Evolutionary conservation across 106 monocot species (phyloP).

Genomic region (Dioscorea dumetorum): DNA sequence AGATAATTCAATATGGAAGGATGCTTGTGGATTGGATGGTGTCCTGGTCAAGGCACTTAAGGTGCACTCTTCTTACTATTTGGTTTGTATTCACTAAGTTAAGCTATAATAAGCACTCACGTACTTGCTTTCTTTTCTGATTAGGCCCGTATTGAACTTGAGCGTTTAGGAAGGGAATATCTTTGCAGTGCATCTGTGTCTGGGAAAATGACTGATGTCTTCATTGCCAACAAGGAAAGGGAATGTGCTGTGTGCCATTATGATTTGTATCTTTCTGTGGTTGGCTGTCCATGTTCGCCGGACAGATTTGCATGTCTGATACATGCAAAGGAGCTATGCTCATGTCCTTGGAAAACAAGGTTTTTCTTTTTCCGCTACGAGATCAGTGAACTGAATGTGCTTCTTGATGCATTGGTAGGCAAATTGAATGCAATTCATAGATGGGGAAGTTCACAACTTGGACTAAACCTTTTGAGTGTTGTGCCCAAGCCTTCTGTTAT

Average conservation of each 20-base stretch:
- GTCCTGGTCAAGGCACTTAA: slow-evolving; percentile 51
- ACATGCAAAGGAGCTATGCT: slow-evolving; percentile 76
- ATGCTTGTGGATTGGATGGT: slow-evolving; percentile 37
- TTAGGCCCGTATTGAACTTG: slow-evolving; percentile 59
- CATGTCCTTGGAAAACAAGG: slow-evolving; percentile 49
- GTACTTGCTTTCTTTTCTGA: neutral
- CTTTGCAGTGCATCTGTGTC: slow-evolving; percentile 36
- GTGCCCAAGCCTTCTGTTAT: slow-evolving; percentile 9
- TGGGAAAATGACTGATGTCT: slow-evolving; percentile 67
- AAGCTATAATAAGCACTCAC: neutral
- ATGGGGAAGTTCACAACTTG: slow-evolving; percentile 72
- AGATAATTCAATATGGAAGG: slow-evolving; percentile 63
- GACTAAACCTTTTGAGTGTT: slow-evolving; percentile 44
- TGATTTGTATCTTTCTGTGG: slow-evolving; percentile 86
- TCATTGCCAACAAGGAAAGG: slow-evolving; percentile 61
- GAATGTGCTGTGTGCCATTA: slow-evolving; percentile 82
- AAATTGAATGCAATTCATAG: slow-evolving; percentile 71
- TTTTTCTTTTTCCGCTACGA: slow-evolving; percentile 76
- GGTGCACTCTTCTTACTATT: slow-evolving; percentile 15
- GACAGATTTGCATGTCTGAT: slow-evolving; percentile 73
- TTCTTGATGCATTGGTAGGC: slow-evolving; percentile 75
- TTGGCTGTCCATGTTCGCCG: slow-evolving; percentile 53
- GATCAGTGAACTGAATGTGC: slow-evolving; percentile 52
- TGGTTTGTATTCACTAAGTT: neutral
- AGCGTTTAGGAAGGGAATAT: slow-evolving; percentile 41